These are phyloP conservation scores for Lignosus rhinocerotis DNA, from an alignment of 1,284 basidiomycete species.

Conservation along the genomic window DNA sequence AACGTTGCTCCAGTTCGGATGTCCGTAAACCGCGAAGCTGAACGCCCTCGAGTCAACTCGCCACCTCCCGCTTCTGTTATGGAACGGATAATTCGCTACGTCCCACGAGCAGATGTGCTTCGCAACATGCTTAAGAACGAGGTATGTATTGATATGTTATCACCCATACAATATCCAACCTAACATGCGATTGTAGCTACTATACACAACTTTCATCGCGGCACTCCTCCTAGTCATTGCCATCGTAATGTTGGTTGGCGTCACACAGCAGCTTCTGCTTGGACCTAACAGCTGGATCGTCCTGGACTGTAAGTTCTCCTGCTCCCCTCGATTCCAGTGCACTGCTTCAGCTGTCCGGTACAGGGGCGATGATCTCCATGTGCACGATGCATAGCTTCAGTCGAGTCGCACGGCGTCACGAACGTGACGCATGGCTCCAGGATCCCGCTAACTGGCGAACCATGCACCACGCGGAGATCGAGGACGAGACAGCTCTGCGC, in stretches of 20 bases:
- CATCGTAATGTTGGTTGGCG: conserved; percentile 51
- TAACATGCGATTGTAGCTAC: conserved; percentile 40
- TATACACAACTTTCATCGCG: conserved; percentile 59
- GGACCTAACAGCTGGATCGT: conserved; percentile 53
- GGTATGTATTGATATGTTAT: conserved; percentile 36
- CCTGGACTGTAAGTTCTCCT: conserved; percentile 50
- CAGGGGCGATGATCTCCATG: conserved; percentile 60
- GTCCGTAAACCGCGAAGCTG: conserved; percentile 15
- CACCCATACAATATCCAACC: not conserved
- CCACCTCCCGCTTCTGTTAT: conserved; percentile 40
- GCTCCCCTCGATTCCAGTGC: not conserved
- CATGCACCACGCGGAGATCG: conserved; percentile 29
- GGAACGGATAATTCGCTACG: conserved; percentile 48
- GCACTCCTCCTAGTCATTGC: conserved; percentile 50
- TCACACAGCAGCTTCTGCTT: conserved; percentile 45
- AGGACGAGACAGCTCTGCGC: conserved; percentile 25
- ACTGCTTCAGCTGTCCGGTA: conserved; percentile 10
- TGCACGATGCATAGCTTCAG: conserved; percentile 63
- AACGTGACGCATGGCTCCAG: conserved; percentile 56
- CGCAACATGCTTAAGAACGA: conserved; percentile 54
- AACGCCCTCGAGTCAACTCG: conserved; percentile 10
- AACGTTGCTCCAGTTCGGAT: conserved; percentile 13
- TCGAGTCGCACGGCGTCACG: conserved; percentile 62
- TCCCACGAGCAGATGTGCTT: conserved; percentile 56
- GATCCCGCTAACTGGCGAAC: conserved; percentile 47